A percentile compares a stretch with the other conserved stretches of the same genome.
These are phyloP conservation scores for Verruconis gallopava DNA, from an alignment of 2,329 filamentous ascomycete species.

Conservation along the genomic window DNA sequence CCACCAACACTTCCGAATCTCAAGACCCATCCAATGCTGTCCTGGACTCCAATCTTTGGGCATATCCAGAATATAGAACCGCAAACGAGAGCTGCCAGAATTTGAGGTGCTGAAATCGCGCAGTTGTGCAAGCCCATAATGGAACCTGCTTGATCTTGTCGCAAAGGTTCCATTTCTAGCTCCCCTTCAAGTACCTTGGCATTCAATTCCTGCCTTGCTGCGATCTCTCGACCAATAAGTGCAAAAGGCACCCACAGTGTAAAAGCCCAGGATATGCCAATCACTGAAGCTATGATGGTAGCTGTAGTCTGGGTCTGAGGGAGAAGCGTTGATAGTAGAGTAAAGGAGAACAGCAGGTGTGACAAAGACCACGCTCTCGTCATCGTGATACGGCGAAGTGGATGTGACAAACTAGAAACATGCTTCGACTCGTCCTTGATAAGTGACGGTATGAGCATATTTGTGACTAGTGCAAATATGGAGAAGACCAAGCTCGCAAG, in stretches of 20 bases:
- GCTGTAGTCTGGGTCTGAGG: constrained; percentile 1
- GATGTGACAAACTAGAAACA: neutral
- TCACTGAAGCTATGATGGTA: constrained; percentile 3
- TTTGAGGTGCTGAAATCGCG: constrained; percentile 14
- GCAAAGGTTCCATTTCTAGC: constrained; percentile 9
- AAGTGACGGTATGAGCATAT: constrained; percentile 2
- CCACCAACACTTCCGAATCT: constrained; percentile 3
- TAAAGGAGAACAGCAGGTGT: constrained; percentile 6
- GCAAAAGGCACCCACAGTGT: constrained; percentile 21
- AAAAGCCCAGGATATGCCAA: constrained; percentile 20
- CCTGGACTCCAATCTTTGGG: neutral
- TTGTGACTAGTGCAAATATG: constrained; percentile 2
- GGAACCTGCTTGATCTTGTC: constrained; percentile 11
- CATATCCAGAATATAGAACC: constrained; percentile 6
- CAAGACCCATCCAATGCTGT: constrained; percentile 9
- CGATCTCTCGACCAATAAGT: constrained; percentile 18
- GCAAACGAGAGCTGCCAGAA: constrained; percentile 11
- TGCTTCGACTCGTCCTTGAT: constrained; percentile 10
- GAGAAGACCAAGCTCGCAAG: constrained; percentile 8
- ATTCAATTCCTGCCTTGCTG: constrained; percentile 4
- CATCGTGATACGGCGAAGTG: neutral
- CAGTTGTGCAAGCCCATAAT: constrained; percentile 14
- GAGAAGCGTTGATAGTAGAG: constrained; percentile 5
- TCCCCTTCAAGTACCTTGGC: constrained; percentile 3
- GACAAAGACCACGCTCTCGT: constrained; percentile 2